Evolutionary conservation across 441 rosid species (phyloP).

Genomic region (Adansonia gregorii): DNA sequence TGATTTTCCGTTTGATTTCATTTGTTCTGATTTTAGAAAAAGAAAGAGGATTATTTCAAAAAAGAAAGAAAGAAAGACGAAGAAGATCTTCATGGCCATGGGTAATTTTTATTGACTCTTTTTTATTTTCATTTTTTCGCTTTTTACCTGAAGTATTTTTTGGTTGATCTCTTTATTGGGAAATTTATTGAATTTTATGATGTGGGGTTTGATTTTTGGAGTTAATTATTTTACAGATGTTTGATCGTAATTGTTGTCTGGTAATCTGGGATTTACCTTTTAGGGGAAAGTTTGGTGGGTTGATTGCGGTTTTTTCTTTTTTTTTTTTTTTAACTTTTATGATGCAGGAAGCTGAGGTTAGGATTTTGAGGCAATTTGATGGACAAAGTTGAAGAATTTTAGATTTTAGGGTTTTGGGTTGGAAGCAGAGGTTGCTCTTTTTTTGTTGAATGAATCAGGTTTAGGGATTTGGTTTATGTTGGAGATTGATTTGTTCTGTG

Average conservation of each 20-base stretch:
- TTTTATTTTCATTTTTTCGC: background rate
- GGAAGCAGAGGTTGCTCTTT: conserved; percentile 9
- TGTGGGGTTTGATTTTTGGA: conserved; percentile 21
- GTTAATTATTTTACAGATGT: background rate
- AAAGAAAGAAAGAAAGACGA: background rate
- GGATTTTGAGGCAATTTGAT: conserved; percentile 22
- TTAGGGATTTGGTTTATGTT: conserved; percentile 27
- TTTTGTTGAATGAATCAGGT: conserved; percentile 12
- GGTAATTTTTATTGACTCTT: background rate
- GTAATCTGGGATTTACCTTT: background rate
- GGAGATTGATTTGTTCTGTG: conserved; percentile 20
- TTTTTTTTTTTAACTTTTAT: conserved; percentile 12
- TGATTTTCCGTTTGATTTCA: background rate
- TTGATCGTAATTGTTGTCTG: background rate
- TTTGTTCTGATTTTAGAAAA: background rate
- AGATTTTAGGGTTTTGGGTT: conserved; percentile 2
- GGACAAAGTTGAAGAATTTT: conserved; percentile 4
- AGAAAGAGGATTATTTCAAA: background rate
- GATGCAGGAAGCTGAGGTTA: conserved; percentile 20
- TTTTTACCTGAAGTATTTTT: background rate
- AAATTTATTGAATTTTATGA: conserved; percentile 16
- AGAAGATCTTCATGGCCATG: background rate
- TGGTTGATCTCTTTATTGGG: background rate
- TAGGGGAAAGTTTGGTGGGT: background rate
- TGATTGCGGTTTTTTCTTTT: conserved; percentile 14